These are phyloP conservation scores for Xylaria sp. DNA, from an alignment of 2,329 filamentous ascomycete genomes.

Conservation along the genomic window DNA sequence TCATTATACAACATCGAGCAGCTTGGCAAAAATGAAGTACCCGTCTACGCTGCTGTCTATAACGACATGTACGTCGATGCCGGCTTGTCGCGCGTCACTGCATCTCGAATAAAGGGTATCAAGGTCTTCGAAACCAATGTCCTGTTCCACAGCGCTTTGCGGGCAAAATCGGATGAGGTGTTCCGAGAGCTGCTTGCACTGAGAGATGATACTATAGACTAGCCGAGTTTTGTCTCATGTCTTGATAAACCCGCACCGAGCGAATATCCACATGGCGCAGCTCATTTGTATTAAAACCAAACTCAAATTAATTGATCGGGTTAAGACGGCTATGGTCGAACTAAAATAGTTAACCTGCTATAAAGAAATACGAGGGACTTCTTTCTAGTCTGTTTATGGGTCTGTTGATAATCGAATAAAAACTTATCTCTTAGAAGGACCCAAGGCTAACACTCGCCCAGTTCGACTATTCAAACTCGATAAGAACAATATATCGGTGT, in stretches of 20 bases:
- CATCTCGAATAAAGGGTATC: slow-evolving; percentile 76
- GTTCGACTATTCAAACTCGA: background rate
- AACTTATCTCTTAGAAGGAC: background rate
- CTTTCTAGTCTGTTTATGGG: background rate
- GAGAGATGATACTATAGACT: slow-evolving; percentile 75
- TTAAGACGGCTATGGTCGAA: background rate
- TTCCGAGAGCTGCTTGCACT: slow-evolving; percentile 80
- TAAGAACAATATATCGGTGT: background rate
- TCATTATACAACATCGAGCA: slow-evolving; percentile 79
- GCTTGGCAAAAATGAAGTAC: slow-evolving; percentile 80
- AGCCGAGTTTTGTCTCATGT: background rate
- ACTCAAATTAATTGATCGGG: background rate
- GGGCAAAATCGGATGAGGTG: slow-evolving; percentile 79
- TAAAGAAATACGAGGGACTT: background rate
- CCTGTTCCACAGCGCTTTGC: slow-evolving; percentile 87
- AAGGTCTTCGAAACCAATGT: slow-evolving; percentile 87
- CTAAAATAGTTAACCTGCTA: no score
- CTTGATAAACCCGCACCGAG: background rate
- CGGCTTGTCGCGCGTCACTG: slow-evolving; percentile 77
- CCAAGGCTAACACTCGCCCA: background rate
- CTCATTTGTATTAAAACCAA: background rate
- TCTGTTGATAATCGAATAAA: background rate
- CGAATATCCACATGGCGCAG: background rate
- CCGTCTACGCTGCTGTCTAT: slow-evolving; percentile 86
- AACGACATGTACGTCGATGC: slow-evolving; percentile 96